These are phyloP conservation scores for Salvia splendens DNA, from an alignment of 257 asterid species.

Conservation along the genomic window DNA sequence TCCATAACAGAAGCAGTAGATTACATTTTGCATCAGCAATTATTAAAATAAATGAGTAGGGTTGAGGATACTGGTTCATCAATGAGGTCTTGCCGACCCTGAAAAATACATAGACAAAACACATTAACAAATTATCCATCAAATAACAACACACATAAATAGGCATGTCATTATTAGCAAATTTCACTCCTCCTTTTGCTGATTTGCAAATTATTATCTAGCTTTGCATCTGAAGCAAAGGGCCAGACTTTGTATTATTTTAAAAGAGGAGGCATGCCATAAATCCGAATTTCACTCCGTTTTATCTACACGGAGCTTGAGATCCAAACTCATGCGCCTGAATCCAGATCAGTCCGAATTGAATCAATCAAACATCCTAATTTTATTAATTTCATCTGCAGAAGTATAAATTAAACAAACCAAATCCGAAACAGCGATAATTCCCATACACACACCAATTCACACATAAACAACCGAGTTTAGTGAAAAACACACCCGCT, in stretches of 20 bases:
- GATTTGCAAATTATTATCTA: neutral
- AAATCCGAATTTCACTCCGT: neutral
- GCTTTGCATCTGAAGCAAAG: constrained; percentile 6
- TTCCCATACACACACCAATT: neutral
- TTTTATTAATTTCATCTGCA: neutral
- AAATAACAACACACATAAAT: neutral
- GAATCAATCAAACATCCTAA: constrained; percentile 12
- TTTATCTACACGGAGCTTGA: constrained; percentile 5
- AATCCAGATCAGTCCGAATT: constrained; percentile 20
- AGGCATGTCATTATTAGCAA: neutral
- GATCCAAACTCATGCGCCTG: constrained; percentile 23
- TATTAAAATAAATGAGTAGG: neutral
- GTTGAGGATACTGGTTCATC: constrained; percentile 96
- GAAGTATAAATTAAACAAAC: constrained; percentile 14
- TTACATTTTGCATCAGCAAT: constrained; percentile 12
- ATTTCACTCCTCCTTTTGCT: neutral
- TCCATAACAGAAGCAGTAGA: constrained; percentile 9
- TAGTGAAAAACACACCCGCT: constrained; percentile 43
- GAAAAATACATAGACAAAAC: constrained; percentile 39
- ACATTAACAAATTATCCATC: constrained; percentile 8
- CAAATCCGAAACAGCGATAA: constrained; percentile 23
- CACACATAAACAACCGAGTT: constrained; percentile 15
- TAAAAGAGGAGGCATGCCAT: constrained; percentile 5
- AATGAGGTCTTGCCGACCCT: constrained; percentile 98
- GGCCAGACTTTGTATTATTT: neutral